Evolutionary conservation across 768 basidiomycete species (phyloP), one percentile per base, ranked within the genome.

Genomic region (Trametopsis cervina): DNA sequence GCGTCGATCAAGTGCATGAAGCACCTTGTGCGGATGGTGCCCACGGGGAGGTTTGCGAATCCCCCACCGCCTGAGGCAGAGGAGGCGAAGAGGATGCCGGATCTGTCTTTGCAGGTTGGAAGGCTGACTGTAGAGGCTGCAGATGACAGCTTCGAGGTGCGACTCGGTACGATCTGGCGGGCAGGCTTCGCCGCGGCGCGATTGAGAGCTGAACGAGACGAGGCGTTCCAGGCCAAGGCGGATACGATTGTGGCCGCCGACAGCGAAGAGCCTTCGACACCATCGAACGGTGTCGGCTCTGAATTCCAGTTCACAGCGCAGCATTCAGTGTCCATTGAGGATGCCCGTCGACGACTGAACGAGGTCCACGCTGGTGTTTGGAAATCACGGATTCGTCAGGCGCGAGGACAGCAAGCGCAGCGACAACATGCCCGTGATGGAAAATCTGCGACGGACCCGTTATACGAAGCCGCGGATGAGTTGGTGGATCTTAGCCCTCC

Each of bases 91-190:
- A 55, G 60, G 0, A 66, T 92, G 2, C 90, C 90, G 0, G 71
- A 73, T 46, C 60, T 94, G 39, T 66, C 68, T 0, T 59, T 95
- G 39, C 68, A 61, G 9, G 63, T 93, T 42, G 70, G 73, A n/a
- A 71, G 71, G 38, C 57, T 95, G 26, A 80, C 78, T 41, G 57
- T 89, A 7, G 92, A 96, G 63, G 82, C 82, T 21, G 78, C 81
- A 20, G 94, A 98, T 62, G 88, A 92, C 56, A 77, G 83, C 1
- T 80, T 96, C 48, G 94, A 98, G 64, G 75, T 77, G 13, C 78
- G 73, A 50, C 66, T 96, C 17, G 85, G 80, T 27, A 69, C 85
- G 7, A 86, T 90, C 24, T 88, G 79, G 73, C 72, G 77, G 50
- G 76, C 80, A 41, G 92, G 90, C 0, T 66, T 76, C 29, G 77